These are phyloP conservation scores for Cymbopogon flexuosus DNA, from an alignment of 202 grass and related monocot species.

Conservation along the genomic window DNA sequence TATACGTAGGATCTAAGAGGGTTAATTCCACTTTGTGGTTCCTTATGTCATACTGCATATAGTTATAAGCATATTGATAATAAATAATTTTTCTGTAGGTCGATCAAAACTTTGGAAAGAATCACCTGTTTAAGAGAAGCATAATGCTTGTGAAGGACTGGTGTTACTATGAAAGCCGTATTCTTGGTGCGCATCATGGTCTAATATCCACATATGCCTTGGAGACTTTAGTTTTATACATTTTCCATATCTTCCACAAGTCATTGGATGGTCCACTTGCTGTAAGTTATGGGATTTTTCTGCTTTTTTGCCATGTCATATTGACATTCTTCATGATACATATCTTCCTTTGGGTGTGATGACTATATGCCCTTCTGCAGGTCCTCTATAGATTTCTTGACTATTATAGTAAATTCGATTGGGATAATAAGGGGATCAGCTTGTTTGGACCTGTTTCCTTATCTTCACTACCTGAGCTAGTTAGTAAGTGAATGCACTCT, in stretches of 20 bases:
- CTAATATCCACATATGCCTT: constrained; percentile 97
- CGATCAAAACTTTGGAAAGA: constrained; percentile 63
- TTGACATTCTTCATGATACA: constrained; percentile 13
- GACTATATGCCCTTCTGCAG: constrained; percentile 43
- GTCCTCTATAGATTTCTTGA: constrained; percentile 93
- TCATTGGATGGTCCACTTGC: constrained; percentile 75
- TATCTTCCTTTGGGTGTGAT: constrained; percentile 16
- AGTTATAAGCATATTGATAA: constrained; percentile 46
- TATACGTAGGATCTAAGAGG: background rate
- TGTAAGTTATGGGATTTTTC: constrained; percentile 42
- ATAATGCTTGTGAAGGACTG: constrained; percentile 97
- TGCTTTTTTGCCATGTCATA: background rate
- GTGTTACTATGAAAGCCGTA: constrained; percentile 98
- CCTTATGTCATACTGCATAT: constrained; percentile 7
- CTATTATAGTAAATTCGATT: constrained; percentile 96
- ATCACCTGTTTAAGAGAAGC: constrained; percentile 78
- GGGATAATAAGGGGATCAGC: constrained; percentile 78
- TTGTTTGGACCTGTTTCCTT: constrained; percentile 64
- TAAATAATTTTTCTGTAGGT: constrained; percentile 50
- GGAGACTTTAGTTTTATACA: constrained; percentile 82
- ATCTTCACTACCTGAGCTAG: constrained; percentile 75
- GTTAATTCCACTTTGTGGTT: background rate
- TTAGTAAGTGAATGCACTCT: constrained; percentile 53
- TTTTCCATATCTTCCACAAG: constrained; percentile 84
- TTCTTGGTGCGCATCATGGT: constrained; percentile 95